Conservation (phyloP, 345 rosid genomes). For the Lagerstroemia speciosa region DNA sequence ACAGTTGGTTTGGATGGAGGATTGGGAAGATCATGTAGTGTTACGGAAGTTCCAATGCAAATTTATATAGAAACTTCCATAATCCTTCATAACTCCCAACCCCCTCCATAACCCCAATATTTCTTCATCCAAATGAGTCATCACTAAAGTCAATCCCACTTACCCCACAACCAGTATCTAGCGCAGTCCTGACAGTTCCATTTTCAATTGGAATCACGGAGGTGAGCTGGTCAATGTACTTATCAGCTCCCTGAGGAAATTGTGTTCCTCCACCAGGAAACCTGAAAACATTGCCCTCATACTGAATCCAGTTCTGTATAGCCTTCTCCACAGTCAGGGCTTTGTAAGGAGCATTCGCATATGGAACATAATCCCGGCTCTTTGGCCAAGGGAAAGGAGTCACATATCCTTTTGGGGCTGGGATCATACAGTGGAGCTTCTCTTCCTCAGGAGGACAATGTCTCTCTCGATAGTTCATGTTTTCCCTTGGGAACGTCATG, state of each 20-base stretch:
- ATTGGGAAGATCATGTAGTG: no score
- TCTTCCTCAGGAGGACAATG: slow-evolving; percentile 72
- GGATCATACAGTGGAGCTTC: slow-evolving; percentile 76
- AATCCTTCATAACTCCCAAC: no score
- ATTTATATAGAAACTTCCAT: no score
- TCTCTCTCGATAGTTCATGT: slow-evolving; percentile 85
- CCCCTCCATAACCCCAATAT: no score
- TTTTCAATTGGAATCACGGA: slow-evolving; percentile 77
- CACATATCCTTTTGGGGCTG: slow-evolving; percentile 91
- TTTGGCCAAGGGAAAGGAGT: slow-evolving; percentile 99
- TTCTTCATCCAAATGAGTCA: no score
- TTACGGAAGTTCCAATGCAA: no score
- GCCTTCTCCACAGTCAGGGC: slow-evolving; percentile 99
- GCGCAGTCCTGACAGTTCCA: slow-evolving; percentile 92
- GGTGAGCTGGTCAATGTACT: slow-evolving; percentile 90
- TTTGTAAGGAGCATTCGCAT: slow-evolving; percentile 95
- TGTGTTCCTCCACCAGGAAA: slow-evolving; percentile 99
- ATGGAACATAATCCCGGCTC: slow-evolving; percentile 96
- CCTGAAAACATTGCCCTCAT: slow-evolving; percentile 86
- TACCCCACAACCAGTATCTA: slow-evolving; percentile 99
- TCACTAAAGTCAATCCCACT: slow-evolving; percentile 14
- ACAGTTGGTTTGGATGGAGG: no score
- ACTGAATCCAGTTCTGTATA: slow-evolving; percentile 98
- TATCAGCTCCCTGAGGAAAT: slow-evolving; percentile 98
- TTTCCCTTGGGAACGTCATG: slow-evolving; percentile 93